Conservation (phyloP, 768 basidiomycete genomes). For the Suillus bovinus region DNA sequence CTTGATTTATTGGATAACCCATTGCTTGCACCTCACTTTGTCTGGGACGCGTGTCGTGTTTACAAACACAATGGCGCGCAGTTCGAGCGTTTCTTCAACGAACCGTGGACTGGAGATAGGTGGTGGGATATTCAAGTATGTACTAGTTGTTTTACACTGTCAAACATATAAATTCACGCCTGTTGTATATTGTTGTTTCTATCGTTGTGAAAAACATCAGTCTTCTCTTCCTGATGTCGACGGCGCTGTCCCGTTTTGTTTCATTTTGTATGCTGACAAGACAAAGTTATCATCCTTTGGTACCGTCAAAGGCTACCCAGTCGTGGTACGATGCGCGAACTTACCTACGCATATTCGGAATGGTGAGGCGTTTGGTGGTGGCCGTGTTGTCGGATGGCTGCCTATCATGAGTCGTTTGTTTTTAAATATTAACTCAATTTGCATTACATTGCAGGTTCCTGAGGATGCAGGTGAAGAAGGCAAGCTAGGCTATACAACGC, state of each 20-base stretch:
- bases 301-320: slow-evolving; percentile 23
- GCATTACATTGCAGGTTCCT: slow-evolving; percentile 25
- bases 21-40: slow-evolving; percentile 18
- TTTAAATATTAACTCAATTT: neutral
- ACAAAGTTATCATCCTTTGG: slow-evolving; percentile 16
- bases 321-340: slow-evolving; percentile 18
- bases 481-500: slow-evolving; percentile 31
- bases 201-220: neutral
- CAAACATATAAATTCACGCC: neutral
- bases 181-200: no score
- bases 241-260: slow-evolving; percentile 7
- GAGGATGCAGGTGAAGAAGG: slow-evolving; percentile 32
- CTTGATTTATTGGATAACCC: slow-evolving; percentile 10
- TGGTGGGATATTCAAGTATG: slow-evolving; percentile 41
- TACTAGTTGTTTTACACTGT: neutral
- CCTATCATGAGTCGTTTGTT: slow-evolving; percentile 14
- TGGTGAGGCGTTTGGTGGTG: slow-evolving; percentile 18
- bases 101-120: slow-evolving; percentile 38
- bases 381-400: slow-evolving; percentile 18
- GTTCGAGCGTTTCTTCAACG: slow-evolving; percentile 31
- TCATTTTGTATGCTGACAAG: slow-evolving; percentile 24
- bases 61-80: slow-evolving; percentile 27
- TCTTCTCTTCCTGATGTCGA: slow-evolving; percentile 4
- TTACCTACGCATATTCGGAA: slow-evolving; percentile 20
- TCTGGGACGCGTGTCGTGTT: slow-evolving; percentile 33